Evolutionary conservation across 2,329 filamentous ascomycete species (phyloP).

Genomic region (Falciphora oryzae): DNA sequence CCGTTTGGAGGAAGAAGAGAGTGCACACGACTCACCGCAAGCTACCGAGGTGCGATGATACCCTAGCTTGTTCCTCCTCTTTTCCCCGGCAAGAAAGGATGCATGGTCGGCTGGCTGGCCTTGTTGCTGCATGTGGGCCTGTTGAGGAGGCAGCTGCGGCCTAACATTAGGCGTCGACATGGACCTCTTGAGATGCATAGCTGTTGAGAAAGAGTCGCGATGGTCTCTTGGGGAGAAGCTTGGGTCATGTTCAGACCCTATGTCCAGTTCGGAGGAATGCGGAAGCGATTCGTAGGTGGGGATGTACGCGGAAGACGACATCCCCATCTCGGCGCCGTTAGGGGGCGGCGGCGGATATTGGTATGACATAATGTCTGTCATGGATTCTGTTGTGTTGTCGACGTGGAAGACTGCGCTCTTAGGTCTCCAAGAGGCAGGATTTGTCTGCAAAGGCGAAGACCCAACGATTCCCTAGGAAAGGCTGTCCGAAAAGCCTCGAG

Average conservation of each 20-base stretch:
- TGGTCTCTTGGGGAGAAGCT: conserved; percentile 29
- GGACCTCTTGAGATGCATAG: conserved; percentile 40
- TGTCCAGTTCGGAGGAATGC: conserved; percentile 25
- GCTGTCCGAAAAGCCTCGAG: background rate
- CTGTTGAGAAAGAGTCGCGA: conserved; percentile 31
- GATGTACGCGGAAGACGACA: conserved; percentile 33
- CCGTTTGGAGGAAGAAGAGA: background rate
- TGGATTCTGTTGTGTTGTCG: conserved; percentile 24
- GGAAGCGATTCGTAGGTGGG: conserved; percentile 28
- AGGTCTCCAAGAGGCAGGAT: background rate
- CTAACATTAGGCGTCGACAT: conserved; percentile 44
- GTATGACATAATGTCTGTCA: conserved; percentile 43
- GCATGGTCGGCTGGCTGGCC: conserved; percentile 23
- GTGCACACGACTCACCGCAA: conserved; percentile 65
- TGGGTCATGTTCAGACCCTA: conserved; percentile 25
- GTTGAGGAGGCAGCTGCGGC: conserved; percentile 22
- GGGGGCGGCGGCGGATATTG: conserved; percentile 40
- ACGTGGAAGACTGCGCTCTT: conserved; percentile 18
- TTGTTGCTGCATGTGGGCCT: conserved; percentile 8
- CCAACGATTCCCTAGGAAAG: background rate
- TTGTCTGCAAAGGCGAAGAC: background rate
- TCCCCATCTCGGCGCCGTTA: conserved; percentile 35
- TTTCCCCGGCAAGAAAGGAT: conserved; percentile 38
- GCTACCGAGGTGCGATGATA: conserved; percentile 95
- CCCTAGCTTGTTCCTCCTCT: conserved; percentile 79